phyloP scores from a whole-genome alignment of 139 green algal genomes.

The Astrephomene gubernaculifera region DNA sequence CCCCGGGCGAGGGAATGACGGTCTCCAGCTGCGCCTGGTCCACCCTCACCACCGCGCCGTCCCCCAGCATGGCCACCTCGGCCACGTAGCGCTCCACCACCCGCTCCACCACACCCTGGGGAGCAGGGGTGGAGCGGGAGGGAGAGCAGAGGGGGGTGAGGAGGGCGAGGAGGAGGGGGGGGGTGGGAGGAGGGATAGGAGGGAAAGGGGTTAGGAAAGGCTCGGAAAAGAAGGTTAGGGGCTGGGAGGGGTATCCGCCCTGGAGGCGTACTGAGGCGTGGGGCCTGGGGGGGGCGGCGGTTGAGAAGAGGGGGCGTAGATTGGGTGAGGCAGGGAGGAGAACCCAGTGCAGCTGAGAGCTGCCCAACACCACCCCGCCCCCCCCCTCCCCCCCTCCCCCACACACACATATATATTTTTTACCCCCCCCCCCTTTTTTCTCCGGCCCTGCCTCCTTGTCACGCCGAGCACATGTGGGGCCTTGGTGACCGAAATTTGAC shows the following conservation, averaged over 20 bases:
- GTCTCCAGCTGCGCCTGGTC: constrained; percentile 96
- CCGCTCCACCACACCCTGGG: constrained; percentile 75
- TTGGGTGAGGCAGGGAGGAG: too few species aligned
- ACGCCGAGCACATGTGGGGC: too few species aligned
- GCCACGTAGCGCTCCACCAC: constrained; percentile 84
- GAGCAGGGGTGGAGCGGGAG: not conserved
- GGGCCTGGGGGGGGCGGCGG: too few species aligned
- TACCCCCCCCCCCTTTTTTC: too few species aligned
- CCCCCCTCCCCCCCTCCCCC: too few species aligned
- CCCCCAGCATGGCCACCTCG: constrained; percentile 83
- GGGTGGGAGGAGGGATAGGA: not conserved
- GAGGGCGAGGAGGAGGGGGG: not conserved
- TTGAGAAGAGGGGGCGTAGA: too few species aligned
- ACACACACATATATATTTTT: too few species aligned
- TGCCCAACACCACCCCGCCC: too few species aligned
- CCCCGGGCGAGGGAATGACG: constrained; percentile 74
- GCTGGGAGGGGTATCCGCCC: too few species aligned
- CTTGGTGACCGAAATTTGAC: too few species aligned
- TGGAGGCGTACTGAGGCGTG: not conserved
- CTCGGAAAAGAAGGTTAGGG: not conserved
- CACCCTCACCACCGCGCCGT: constrained; percentile 82
- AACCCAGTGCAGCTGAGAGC: too few species aligned
- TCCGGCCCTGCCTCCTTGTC: too few species aligned
- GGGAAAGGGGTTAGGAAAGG: not conserved
- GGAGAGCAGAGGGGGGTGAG: not conserved